Evolutionary conservation across 345 rosid species (phyloP).

Genomic region (Euphorbia lathyris): DNA sequence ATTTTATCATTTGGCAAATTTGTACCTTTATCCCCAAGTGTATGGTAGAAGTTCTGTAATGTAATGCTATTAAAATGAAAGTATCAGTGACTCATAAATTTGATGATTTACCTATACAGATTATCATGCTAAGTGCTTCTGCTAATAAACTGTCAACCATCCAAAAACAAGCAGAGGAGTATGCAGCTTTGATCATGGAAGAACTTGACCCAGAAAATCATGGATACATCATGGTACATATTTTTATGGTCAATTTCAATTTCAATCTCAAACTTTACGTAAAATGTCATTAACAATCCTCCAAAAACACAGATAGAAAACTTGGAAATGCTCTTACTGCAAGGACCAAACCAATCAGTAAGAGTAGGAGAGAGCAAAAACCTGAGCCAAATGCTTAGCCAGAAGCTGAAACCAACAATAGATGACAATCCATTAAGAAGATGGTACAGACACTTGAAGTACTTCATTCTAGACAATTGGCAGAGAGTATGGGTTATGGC

Average conservation of each 20-base stretch:
- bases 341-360: conserved; percentile 49
- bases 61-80: no score
- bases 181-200: conserved; percentile 81
- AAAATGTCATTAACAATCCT: background rate
- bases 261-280: no score
- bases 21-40: no score
- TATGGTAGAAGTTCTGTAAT: no score
- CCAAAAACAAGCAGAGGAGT: conserved; percentile 73
- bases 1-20: no score
- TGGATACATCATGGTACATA: conserved; percentile 70
- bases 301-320: conserved; percentile 47
- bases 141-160: conserved; percentile 65
- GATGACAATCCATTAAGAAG: conserved; percentile 47
- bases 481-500: conserved; percentile 69
- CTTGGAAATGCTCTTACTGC: conserved; percentile 61
- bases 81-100: background rate
- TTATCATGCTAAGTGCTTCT: conserved; percentile 71
- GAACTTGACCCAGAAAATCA: conserved; percentile 69
- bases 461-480: conserved; percentile 70
- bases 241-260: background rate
- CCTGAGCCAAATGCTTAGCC: conserved; percentile 73
- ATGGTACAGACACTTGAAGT: conserved; percentile 37
- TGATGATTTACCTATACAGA: conserved; percentile 32
- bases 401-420: conserved; percentile 56
- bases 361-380: conserved; percentile 59